phyloP scores from a whole-genome alignment of 345 rosid genomes.

The Trapa incisa region DNA sequence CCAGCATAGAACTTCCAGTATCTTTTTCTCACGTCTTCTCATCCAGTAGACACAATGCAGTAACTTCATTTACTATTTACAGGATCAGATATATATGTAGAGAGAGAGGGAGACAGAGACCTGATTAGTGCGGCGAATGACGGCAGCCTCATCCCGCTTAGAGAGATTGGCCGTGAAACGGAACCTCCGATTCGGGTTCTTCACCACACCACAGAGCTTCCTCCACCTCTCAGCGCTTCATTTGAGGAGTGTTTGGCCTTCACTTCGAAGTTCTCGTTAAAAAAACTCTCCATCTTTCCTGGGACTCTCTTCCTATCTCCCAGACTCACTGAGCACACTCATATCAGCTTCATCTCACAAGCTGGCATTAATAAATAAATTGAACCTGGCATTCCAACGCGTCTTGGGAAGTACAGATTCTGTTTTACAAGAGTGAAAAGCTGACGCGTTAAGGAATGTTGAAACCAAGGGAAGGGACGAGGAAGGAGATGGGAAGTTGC shows the following conservation, averaged over 20 bases:
- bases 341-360: neutral
- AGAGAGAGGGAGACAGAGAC: constrained; percentile 13
- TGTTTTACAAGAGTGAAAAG: neutral
- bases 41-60: too few species aligned
- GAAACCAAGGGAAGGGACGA: neutral
- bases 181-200: constrained; percentile 77
- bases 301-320: neutral
- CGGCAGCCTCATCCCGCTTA: constrained; percentile 79
- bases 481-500: neutral
- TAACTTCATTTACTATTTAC: too few species aligned
- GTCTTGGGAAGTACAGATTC: neutral
- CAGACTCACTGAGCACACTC: neutral
- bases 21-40: neutral
- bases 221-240: constrained; percentile 64
- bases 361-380: neutral
- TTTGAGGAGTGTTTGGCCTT: constrained; percentile 53
- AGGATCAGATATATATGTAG: too few species aligned
- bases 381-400: neutral
- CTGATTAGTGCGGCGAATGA: constrained; percentile 74
- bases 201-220: constrained; percentile 52
- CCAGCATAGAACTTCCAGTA: neutral
- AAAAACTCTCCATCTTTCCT: constrained; percentile 44
- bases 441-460: neutral
- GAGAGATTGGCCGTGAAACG: constrained; percentile 80
- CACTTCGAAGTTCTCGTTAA: constrained; percentile 57